Percentiles rank a stretch among this genome's conserved stretches.
Conservation (phyloP, 495 filamentous ascomycete species). For the Geoglossum glabrum region DNA sequence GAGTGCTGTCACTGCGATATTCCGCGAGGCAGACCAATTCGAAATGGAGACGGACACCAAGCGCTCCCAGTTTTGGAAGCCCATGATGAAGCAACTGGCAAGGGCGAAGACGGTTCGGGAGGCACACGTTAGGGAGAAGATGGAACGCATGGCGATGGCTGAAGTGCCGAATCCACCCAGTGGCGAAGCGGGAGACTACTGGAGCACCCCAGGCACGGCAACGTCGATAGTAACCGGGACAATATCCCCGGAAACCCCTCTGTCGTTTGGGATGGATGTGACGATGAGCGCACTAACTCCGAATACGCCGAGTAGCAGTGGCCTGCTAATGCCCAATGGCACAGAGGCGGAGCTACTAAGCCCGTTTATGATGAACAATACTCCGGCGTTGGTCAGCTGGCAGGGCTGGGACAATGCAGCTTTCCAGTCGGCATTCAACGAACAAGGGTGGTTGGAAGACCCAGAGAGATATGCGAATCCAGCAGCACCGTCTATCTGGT, state of each 20-base stretch:
- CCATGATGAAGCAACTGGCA: slow-evolving; percentile 48
- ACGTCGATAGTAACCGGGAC: background rate
- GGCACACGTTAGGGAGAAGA: background rate
- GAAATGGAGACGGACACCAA: slow-evolving; percentile 27
- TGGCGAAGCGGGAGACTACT: background rate
- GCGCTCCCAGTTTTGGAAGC: slow-evolving; percentile 51
- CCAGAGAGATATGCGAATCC: background rate
- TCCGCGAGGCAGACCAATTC: slow-evolving; percentile 27
- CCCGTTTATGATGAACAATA: no score
- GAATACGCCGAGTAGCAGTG: background rate
- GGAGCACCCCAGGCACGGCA: background rate
- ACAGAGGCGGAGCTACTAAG: background rate
- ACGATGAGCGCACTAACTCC: background rate
- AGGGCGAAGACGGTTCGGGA: slow-evolving; percentile 25
- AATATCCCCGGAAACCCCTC: background rate
- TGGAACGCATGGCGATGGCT: background rate
- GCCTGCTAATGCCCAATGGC: no score
- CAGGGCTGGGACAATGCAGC: background rate
- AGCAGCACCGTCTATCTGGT: slow-evolving; percentile 17
- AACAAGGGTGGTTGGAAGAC: background rate
- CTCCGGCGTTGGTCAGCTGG: background rate
- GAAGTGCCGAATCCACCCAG: background rate
- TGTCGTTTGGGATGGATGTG: background rate
- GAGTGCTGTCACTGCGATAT: slow-evolving; percentile 45
- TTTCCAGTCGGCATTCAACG: background rate